Evolutionary conservation across 2,329 filamentous ascomycete species (phyloP), one percentile per base, ranked within the genome.

Genomic region (Aspergillus pseudonomiae): DNA sequence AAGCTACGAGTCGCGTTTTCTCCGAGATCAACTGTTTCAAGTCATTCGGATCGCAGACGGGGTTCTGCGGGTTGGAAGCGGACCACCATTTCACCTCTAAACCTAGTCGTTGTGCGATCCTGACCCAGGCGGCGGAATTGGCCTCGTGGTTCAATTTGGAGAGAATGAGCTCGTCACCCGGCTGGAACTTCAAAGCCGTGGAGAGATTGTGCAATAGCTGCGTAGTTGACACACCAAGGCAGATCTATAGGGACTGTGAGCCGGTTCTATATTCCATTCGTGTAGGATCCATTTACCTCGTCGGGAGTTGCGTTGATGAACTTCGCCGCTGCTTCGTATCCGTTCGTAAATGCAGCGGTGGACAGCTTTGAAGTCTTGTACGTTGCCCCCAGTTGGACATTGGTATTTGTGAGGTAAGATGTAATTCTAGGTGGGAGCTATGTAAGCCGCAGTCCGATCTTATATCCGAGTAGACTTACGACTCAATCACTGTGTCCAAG

Each of bases 131-230:
- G 1, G 89, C 86, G 62, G 91, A 88, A 73, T 93, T 93, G 43
- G 91, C 89, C 78, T 94, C 91, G 71, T 94, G 91, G 74, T 94
- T 91, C 60, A 93, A 80, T 62, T 84, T 85, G 0, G 90, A 92
- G 12, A 94, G 72, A 65, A 95, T 80, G 56, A 94, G 83, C 72
- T 92, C 89, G 64, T 89, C 86, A 50, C 86, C 86, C 2, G 81
- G 73, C 12, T 80, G 70, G 71, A 89, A 86, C 12, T 74, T 70
- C 6, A 90, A 76, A 2, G 85, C 79, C 26, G 81, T 81, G 0
- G 87, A 85, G 19, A 93, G 83, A 73, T 93, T 94, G 67, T 90
- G 87, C 70, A 93, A 86, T 11, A 93, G 84, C 73, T 93, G 91
- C 0, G 91, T 94, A 0, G 91, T 91, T 2, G 91, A 92, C 0